Percentiles rank a stretch among this genome's conserved stretches.
phyloP scores from a whole-genome alignment of 2,329 filamentous ascomycete species.

The Ophiostoma himal-ulmi region DNA sequence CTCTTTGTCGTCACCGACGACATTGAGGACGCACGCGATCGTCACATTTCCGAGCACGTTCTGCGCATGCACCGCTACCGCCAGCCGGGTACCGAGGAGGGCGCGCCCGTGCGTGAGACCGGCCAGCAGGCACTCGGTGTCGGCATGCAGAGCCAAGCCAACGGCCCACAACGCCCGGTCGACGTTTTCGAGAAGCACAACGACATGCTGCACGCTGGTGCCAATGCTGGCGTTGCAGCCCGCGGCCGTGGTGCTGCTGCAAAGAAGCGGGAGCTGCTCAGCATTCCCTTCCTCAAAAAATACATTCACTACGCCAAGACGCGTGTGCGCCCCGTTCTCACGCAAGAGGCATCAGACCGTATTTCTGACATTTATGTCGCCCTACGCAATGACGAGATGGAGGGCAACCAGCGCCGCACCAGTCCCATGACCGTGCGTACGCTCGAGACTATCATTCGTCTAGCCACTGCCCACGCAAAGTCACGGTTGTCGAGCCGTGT shows the following conservation, averaged over 20 bases:
- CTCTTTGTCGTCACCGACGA: slow-evolving; percentile 97
- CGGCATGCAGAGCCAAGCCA: slow-evolving; percentile 68
- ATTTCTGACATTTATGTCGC: slow-evolving; percentile 89
- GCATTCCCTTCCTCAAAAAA: slow-evolving; percentile 98
- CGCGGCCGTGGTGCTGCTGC: slow-evolving; percentile 47
- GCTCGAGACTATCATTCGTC: slow-evolving; percentile 93
- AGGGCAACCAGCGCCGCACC: slow-evolving; percentile 87
- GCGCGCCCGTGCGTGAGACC: slow-evolving; percentile 87
- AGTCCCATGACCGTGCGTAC: slow-evolving; percentile 96
- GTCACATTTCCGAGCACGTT: slow-evolving; percentile 91
- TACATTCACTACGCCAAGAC: slow-evolving; percentile 98
- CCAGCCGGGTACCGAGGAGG: slow-evolving; percentile 86
- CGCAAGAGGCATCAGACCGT: slow-evolving; percentile 84
- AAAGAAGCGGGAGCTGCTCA: slow-evolving; percentile 78
- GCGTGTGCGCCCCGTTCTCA: slow-evolving; percentile 81
- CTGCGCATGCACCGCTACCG: slow-evolving; percentile 96
- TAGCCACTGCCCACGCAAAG: slow-evolving; percentile 94
- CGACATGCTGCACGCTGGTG: slow-evolving; percentile 88
- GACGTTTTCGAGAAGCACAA: slow-evolving; percentile 97
- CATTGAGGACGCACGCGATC: slow-evolving; percentile 87
- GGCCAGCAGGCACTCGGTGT: slow-evolving; percentile 78
- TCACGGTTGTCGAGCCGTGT: slow-evolving; percentile 80
- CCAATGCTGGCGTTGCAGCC: slow-evolving; percentile 64
- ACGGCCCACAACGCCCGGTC: slow-evolving; percentile 58
- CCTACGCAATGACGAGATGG: slow-evolving; percentile 90